These are phyloP conservation scores for Marsdenia floribunda DNA, from an alignment of 257 asterid genomes.

Conservation along the genomic window DNA sequence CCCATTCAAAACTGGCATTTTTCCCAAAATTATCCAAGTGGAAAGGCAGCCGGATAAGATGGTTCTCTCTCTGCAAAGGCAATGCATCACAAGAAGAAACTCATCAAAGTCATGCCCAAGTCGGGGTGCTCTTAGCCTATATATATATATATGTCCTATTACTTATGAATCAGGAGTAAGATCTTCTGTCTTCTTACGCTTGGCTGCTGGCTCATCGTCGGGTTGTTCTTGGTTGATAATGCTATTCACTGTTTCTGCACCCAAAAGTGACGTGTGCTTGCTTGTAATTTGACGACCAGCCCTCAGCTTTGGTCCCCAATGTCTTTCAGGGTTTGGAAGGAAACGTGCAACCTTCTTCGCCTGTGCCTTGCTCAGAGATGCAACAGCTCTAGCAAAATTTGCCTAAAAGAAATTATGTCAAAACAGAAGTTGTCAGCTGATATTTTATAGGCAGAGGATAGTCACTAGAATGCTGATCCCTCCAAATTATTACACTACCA, in stretches of 20 bases:
- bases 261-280: slow-evolving; percentile 83
- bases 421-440: neutral
- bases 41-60: slow-evolving; percentile 12
- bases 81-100: slow-evolving; percentile 44
- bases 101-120: slow-evolving; percentile 16
- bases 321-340: slow-evolving; percentile 89
- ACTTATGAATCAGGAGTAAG: slow-evolving; percentile 43
- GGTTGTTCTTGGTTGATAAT: slow-evolving; percentile 29
- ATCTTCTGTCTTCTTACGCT: slow-evolving; percentile 81
- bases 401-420: slow-evolving; percentile 44
- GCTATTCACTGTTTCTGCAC: slow-evolving; percentile 59
- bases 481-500: neutral
- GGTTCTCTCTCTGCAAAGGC: slow-evolving; percentile 48
- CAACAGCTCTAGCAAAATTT: slow-evolving; percentile 82
- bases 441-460: neutral
- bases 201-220: slow-evolving; percentile 59
- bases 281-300: slow-evolving; percentile 86
- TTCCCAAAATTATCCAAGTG: neutral
- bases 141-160: neutral
- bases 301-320: slow-evolving; percentile 99
- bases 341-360: slow-evolving; percentile 92
- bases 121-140: slow-evolving; percentile 21
- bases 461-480: neutral
- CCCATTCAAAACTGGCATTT: slow-evolving; percentile 10
- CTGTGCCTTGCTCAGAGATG: slow-evolving; percentile 92